These are phyloP conservation scores for Pistacia atlantica DNA, from an alignment of 345 rosid genomes.

Conservation along the genomic window DNA sequence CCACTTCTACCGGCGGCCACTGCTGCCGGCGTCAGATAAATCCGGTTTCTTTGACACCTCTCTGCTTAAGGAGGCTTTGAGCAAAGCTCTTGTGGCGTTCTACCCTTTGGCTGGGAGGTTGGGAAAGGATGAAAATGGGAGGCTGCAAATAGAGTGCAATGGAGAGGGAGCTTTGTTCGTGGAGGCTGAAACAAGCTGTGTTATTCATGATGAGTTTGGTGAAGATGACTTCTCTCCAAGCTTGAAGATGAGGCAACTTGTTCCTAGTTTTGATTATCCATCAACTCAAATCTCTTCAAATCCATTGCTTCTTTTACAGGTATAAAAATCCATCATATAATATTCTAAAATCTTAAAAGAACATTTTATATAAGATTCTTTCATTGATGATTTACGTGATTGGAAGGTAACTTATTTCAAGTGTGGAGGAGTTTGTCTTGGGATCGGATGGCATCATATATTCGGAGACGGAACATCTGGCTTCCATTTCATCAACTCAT, in stretches of 20 bases:
- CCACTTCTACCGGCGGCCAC: too few species aligned
- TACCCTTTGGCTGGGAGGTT: slow-evolving; percentile 51
- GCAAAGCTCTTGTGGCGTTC: slow-evolving; percentile 42
- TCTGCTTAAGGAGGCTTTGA: slow-evolving; percentile 35
- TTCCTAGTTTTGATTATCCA: slow-evolving; percentile 33
- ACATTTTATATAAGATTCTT: too few species aligned
- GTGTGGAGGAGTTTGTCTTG: slow-evolving; percentile 40
- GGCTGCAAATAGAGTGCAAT: slow-evolving; percentile 40
- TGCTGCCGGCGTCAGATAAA: too few species aligned
- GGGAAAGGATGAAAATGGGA: slow-evolving; percentile 33
- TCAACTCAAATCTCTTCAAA: slow-evolving; percentile 28
- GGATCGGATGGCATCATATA: neutral
- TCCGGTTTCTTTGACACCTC: too few species aligned
- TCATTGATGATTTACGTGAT: too few species aligned
- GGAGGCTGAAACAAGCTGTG: slow-evolving; percentile 34
- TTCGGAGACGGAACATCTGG: neutral
- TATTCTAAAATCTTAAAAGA: neutral
- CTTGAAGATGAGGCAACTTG: slow-evolving; percentile 24
- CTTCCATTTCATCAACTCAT: too few species aligned
- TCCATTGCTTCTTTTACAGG: slow-evolving; percentile 36
- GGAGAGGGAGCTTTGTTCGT: slow-evolving; percentile 45
- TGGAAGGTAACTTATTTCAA: slow-evolving; percentile 37
- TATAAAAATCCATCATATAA: neutral
- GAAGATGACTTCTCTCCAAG: slow-evolving; percentile 20
- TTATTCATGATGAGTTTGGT: slow-evolving; percentile 12